These are phyloP conservation scores for Acacia pycnantha DNA, from an alignment of 331 rosid species.

Conservation along the genomic window DNA sequence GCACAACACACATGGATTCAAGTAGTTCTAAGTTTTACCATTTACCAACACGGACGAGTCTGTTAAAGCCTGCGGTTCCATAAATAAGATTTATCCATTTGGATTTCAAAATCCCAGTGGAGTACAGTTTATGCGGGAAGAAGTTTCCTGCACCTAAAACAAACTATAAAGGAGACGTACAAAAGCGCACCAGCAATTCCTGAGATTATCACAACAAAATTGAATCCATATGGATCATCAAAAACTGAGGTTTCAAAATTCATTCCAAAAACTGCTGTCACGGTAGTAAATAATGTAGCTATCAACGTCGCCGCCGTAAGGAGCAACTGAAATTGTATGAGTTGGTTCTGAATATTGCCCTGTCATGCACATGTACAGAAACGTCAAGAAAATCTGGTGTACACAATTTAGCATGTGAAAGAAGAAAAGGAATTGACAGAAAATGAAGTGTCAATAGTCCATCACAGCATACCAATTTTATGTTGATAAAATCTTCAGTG, in stretches of 20 bases:
- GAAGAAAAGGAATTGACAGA: conserved; percentile 11
- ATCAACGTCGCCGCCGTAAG: conserved; percentile 87
- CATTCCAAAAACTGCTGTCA: conserved; percentile 93
- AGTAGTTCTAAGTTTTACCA: background rate
- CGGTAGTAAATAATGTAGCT: conserved; percentile 73
- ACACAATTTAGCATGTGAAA: conserved; percentile 24
- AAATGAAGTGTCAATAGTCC: conserved; percentile 2
- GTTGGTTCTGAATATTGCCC: conserved; percentile 95
- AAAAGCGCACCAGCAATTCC: conserved; percentile 51
- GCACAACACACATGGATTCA: too few relatives aligned
- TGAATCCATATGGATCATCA: conserved; percentile 53
- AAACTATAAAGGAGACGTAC: conserved; percentile 54
- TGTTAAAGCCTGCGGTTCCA: background rate
- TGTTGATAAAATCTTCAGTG: conserved; percentile 96
- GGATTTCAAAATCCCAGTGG: conserved; percentile 24
- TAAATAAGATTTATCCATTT: background rate
- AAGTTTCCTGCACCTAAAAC: conserved; percentile 68
- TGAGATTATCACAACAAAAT: conserved; percentile 59
- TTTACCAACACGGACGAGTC: conserved; percentile 18
- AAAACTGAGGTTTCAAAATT: conserved; percentile 58
- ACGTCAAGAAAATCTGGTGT: background rate
- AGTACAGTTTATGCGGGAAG: conserved; percentile 46
- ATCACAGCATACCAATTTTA: conserved; percentile 66
- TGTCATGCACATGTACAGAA: conserved; percentile 43
- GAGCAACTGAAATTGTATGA: conserved; percentile 86